phyloP scores from a whole-genome alignment of 768 basidiomycete genomes.

The Xerocomellus dryophilus region DNA sequence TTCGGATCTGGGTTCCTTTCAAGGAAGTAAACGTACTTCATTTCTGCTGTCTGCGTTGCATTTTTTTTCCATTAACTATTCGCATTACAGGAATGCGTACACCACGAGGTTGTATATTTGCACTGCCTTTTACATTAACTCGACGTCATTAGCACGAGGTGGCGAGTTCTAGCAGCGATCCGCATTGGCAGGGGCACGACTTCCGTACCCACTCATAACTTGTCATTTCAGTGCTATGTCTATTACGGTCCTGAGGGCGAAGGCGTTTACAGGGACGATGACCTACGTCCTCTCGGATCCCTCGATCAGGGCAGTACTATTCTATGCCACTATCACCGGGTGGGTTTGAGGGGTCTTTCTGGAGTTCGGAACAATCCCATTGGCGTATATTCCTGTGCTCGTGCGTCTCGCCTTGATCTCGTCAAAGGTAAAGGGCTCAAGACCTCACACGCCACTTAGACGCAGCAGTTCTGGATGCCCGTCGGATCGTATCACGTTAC shows the following conservation, averaged over 20 bases:
- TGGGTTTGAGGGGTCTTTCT: background rate
- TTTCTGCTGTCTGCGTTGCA: background rate
- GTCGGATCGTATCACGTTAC: no score
- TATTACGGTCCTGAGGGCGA: background rate
- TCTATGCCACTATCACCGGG: background rate
- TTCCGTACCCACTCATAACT: background rate
- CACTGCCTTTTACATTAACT: background rate
- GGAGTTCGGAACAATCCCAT: background rate
- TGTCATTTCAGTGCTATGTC: background rate
- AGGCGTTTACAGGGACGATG: background rate
- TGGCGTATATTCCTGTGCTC: background rate
- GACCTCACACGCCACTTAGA: no score
- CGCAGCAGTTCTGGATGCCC: background rate
- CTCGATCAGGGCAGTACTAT: background rate
- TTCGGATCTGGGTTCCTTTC: no score
- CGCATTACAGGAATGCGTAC: background rate
- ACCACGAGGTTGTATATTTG: background rate
- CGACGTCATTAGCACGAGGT: background rate
- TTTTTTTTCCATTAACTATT: background rate
- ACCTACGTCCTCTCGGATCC: background rate
- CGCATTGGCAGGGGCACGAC: no score
- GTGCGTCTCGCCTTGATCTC: background rate
- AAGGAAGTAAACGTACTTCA: background rate
- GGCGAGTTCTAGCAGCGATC: no score
- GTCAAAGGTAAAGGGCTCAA: background rate